These are phyloP conservation scores for Sporothrix sp. DNA, from an alignment of 2,329 filamentous ascomycete species.

Conservation along the genomic window DNA sequence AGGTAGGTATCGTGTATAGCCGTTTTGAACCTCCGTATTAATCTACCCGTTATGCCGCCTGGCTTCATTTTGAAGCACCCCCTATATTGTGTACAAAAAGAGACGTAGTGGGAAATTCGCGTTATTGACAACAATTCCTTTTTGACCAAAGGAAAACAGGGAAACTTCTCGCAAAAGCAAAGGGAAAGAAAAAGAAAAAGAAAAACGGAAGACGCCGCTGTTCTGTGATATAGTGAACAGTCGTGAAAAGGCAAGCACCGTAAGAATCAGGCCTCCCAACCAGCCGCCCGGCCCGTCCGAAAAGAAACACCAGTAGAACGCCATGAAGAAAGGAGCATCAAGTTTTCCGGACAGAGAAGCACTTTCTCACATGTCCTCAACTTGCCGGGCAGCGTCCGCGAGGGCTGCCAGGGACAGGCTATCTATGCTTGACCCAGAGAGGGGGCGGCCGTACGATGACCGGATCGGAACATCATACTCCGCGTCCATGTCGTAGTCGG, in stretches of 20 bases:
- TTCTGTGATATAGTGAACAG: neutral
- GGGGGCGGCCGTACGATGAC: neutral
- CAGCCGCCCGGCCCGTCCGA: too few relatives aligned
- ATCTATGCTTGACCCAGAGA: slow-evolving; percentile 4
- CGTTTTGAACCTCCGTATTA: neutral
- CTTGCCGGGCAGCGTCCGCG: slow-evolving; percentile 6
- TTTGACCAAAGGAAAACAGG: neutral
- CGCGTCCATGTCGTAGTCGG: neutral
- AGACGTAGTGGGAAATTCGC: neutral
- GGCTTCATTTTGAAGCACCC: neutral
- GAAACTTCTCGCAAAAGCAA: neutral
- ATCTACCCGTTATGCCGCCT: too few relatives aligned
- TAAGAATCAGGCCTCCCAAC: neutral
- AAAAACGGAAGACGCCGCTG: slow-evolving; percentile 2
- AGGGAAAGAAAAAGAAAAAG: neutral
- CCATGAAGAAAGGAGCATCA: neutral
- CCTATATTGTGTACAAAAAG: slow-evolving; percentile 2
- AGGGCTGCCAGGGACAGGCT: slow-evolving; percentile 1
- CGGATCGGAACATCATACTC: slow-evolving; percentile 1
- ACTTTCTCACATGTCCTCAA: slow-evolving; percentile 8
- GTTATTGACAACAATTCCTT: neutral
- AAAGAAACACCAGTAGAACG: neutral
- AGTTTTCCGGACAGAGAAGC: neutral
- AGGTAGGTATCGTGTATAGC: slow-evolving; percentile 2
- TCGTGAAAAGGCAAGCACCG: neutral